Conservation (phyloP, 768 basidiomycete species). For the Exsudoporus frostii region DNA sequence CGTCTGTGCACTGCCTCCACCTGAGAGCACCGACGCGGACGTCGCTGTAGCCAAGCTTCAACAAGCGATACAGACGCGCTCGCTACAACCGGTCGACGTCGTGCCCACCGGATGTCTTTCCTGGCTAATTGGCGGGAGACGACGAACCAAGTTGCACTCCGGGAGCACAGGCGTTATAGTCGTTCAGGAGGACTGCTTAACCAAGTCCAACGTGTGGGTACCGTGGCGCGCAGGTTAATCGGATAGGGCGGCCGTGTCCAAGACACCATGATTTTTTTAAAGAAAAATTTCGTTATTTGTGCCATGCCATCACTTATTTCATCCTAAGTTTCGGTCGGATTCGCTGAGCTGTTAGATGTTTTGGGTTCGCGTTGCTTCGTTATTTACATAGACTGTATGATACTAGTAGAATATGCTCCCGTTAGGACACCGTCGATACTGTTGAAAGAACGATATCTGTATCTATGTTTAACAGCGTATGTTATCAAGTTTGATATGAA, state of each 20-base stretch:
- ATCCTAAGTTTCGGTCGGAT: neutral
- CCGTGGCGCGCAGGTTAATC: slow-evolving; percentile 4
- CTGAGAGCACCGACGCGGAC: neutral
- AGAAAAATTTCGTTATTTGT: neutral
- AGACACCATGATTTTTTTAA: neutral
- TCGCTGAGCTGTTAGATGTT: no score
- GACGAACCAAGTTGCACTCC: neutral
- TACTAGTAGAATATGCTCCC: neutral
- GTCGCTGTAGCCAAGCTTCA: slow-evolving; percentile 9
- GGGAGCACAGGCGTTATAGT: neutral
- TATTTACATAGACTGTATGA: neutral
- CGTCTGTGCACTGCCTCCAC: slow-evolving; percentile 22
- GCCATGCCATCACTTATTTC: neutral
- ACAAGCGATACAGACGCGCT: slow-evolving; percentile 19
- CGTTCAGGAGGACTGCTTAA: slow-evolving; percentile 16
- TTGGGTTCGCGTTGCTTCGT: neutral
- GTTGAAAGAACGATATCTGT: neutral
- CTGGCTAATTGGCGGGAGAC: slow-evolving; percentile 13
- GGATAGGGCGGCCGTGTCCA: neutral
- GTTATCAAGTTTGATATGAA: neutral
- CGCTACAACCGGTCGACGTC: slow-evolving; percentile 23
- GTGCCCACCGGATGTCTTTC: slow-evolving; percentile 20
- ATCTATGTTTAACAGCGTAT: neutral
- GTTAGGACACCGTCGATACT: neutral
- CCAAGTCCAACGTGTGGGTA: slow-evolving; percentile 15